These are phyloP conservation scores for Trametopsis cervina DNA, from an alignment of 768 basidiomycete species.

Conservation along the genomic window DNA sequence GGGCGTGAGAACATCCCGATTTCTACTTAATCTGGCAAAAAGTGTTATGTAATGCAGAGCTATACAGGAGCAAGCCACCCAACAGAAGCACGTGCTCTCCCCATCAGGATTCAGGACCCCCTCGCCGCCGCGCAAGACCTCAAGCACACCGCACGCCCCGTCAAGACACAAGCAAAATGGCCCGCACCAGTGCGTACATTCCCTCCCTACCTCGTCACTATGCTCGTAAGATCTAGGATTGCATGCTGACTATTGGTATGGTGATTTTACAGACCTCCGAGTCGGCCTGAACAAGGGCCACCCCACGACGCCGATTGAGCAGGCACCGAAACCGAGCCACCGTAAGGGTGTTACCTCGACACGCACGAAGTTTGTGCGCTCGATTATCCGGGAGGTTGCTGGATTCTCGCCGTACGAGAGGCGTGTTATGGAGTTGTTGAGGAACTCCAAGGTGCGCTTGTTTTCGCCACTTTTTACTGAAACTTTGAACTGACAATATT, in stretches of 20 bases:
- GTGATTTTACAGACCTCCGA: conserved; percentile 58
- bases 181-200: conserved; percentile 64
- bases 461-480: background rate
- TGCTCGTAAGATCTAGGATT: background rate
- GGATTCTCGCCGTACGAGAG: conserved; percentile 98
- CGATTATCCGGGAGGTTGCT: conserved; percentile 91
- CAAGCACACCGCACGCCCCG: conserved; percentile 21
- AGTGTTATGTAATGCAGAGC: conserved; percentile 28
- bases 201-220: background rate
- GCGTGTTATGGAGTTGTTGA: conserved; percentile 94
- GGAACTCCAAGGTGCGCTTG: conserved; percentile 85
- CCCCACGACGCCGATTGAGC: conserved; percentile 79
- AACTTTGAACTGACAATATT: background rate
- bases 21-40: background rate
- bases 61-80: conserved; percentile 56
- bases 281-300: conserved; percentile 83
- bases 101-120: conserved; percentile 8
- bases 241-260: background rate
- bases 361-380: conserved; percentile 91
- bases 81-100: conserved; percentile 19
- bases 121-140: conserved; percentile 13
- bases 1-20: background rate
- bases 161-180: conserved; percentile 68
- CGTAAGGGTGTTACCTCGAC: conserved; percentile 88
- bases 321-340: conserved; percentile 71